Evolutionary conservation across 1,284 basidiomycete genomes (phyloP).

Genomic region (Amylostereum chailletii): DNA sequence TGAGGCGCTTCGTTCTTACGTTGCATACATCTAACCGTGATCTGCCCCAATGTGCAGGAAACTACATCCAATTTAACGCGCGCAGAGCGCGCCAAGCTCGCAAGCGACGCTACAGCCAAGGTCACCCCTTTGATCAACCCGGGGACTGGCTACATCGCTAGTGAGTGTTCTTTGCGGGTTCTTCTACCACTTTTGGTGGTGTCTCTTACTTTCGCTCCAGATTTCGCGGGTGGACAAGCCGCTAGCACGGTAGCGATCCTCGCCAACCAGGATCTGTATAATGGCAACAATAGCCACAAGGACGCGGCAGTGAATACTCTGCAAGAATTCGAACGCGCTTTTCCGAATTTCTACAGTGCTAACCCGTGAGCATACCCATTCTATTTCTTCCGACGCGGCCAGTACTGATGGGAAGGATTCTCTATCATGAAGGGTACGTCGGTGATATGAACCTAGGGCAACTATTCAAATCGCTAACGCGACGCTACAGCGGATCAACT

Average conservation of each 20-base stretch:
- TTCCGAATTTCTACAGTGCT: no score
- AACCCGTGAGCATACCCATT: no score
- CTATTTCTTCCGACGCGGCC: no score
- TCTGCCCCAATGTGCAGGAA: neutral
- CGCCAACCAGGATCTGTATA: neutral
- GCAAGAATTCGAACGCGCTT: neutral
- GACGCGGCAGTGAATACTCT: neutral
- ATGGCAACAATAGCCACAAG: neutral
- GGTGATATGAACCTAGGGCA: no score
- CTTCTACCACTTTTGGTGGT: neutral
- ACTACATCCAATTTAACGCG: neutral
- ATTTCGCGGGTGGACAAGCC: neutral
- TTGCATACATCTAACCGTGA: no score
- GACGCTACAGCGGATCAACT: no score
- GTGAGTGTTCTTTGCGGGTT: neutral
- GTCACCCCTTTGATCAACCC: neutral
- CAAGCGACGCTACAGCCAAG: neutral
- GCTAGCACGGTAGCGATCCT: neutral
- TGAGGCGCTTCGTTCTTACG: no score
- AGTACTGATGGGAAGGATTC: no score
- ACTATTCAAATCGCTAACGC: no score
- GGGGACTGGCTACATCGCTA: neutral
- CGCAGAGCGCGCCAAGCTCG: neutral
- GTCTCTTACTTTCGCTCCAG: neutral
- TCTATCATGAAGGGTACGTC: no score